Base-by-base conservation (phyloP, 371 early-diverging fungal genomes). In the Mortierella sp. region DNA sequence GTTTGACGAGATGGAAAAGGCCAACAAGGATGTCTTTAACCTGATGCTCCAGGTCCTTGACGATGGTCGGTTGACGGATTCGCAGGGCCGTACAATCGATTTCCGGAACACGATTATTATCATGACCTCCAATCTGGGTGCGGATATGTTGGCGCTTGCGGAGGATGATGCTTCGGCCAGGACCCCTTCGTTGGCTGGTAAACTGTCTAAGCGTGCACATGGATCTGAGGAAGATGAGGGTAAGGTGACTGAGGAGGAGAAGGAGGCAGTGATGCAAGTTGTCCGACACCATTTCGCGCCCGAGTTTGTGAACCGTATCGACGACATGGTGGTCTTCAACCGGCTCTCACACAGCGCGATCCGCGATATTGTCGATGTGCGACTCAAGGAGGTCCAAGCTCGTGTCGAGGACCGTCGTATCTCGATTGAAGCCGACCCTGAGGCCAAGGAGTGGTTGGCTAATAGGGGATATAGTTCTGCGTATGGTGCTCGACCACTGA, bases 1-100 rank as follows among this genome's bases (percentile, higher is more conserved):
- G 31, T 88, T 98, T 46, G 98, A 98, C 87, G 98, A 98, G 89
- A 90, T 98, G 72, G 98, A 98, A 82, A 95, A 97, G 87, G 98
- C 98, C 31, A 78, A 83, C 74, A 82, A 80, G 75, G 88, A 89
- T 48, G 95, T 96, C 13, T 89, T 93, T 73, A 95, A 96, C 82
- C 78, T 96, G 34, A 89, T 96, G 37, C 89, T 96, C 51, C 96
- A 96, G 83, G 93, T 99, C 0, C 91, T 98, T 3, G 98, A 98
- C 83, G 97, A 98, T 81, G 98, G 99, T 28, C 92, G 94, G 55
- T 87, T 98, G 72, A 96, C 96, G 46, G 97, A 97, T 87, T 92
- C 95, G 61, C 95, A 96, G 80, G 96, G 97, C 24, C 90, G 94
- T 48, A 92, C 89, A 51, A 92, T 98, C 51, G 96, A 97, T 88